phyloP scores from a whole-genome alignment of 257 asterid species.

The Craterostigma plantagineum region DNA sequence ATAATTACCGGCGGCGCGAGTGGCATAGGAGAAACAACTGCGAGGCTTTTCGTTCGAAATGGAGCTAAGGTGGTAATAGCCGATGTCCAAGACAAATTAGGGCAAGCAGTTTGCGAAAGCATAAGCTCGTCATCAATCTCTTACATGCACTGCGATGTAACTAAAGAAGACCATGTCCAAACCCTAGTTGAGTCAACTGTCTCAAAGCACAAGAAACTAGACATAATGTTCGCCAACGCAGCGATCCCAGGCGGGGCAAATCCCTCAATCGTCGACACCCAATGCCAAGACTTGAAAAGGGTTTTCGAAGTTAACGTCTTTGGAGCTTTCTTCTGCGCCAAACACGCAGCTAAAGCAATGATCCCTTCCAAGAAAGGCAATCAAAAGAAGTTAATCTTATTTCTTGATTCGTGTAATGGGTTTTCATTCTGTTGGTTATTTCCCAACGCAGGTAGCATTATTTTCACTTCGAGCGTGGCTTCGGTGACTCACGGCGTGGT shows the following conservation, averaged over 20 bases:
- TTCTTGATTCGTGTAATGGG: no score
- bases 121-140: neutral
- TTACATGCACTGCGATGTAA: constrained; percentile 24
- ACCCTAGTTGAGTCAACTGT: constrained; percentile 15
- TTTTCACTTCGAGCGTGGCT: constrained; percentile 15
- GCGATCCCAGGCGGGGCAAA: constrained; percentile 7
- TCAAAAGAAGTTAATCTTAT: no score
- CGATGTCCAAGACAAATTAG: no score
- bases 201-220: constrained; percentile 20
- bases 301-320: constrained; percentile 21
- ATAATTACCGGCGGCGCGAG: no score
- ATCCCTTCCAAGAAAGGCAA: constrained; percentile 8
- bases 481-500: constrained; percentile 9
- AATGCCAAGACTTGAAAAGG: constrained; percentile 9
- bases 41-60: no score
- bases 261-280: constrained; percentile 5
- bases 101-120: no score
- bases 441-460: constrained; percentile 23
- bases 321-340: constrained; percentile 19
- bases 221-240: constrained; percentile 27
- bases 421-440: no score
- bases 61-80: no score
- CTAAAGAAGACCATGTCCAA: constrained; percentile 14
- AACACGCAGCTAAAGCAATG: constrained; percentile 24
- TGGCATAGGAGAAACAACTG: no score